Evolutionary conservation across 176 grass and related monocot genomes (phyloP).

Genomic region (Pharus latifolius): DNA sequence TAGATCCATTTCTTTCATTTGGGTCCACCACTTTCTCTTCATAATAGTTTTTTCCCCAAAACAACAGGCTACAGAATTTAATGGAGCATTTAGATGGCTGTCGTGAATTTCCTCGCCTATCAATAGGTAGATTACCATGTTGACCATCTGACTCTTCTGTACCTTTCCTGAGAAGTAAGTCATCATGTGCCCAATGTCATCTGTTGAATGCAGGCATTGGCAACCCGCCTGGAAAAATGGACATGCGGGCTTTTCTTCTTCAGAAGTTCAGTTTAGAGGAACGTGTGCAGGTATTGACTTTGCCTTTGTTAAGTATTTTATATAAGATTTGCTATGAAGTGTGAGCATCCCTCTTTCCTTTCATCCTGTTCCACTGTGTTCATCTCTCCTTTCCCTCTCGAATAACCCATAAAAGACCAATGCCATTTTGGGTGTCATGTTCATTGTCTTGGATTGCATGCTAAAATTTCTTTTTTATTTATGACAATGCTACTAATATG

Average conservation of each 20-base stretch:
- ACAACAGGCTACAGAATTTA: constrained; percentile 64
- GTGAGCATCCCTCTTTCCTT: not conserved
- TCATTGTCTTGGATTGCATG: not conserved
- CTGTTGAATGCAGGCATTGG: constrained; percentile 76
- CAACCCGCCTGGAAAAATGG: constrained; percentile 82
- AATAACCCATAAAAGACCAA: not conserved
- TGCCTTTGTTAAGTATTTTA: not conserved
- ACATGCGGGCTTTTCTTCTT: constrained; percentile 81
- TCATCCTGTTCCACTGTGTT: not conserved
- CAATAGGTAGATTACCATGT: constrained; percentile 54
- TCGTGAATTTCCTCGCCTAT: constrained; percentile 72
- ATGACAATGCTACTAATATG: not conserved
- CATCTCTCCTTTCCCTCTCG: not conserved
- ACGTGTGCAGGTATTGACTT: constrained; percentile 57
- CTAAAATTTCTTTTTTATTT: not conserved
- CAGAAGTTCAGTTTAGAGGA: constrained; percentile 86
- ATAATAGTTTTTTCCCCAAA: not conserved
- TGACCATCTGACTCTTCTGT: constrained; percentile 19
- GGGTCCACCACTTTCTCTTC: not conserved
- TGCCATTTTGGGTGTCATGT: not conserved
- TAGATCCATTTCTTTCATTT: not conserved
- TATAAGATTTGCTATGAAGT: not conserved
- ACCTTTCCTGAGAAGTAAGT: not conserved
- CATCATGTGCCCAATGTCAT: not conserved
- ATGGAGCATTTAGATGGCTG: constrained; percentile 62